phyloP scores from a whole-genome alignment of 2,329 filamentous ascomycete species.

The Curvularia spicifera region DNA sequence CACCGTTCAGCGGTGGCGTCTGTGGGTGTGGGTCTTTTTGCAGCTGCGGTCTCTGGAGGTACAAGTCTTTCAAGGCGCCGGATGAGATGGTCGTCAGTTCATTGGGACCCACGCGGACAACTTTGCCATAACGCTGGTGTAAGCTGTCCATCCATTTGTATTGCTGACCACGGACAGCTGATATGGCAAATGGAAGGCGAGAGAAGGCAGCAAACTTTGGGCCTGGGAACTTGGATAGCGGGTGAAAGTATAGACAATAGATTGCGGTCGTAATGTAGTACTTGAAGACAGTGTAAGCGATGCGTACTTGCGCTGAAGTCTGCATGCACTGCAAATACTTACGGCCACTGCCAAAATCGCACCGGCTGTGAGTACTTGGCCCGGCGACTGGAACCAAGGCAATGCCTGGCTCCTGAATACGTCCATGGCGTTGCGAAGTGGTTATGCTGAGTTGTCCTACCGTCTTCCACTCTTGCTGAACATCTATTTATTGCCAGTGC shows the following conservation, averaged over 20 bases:
- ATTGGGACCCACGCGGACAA: constrained; percentile 18
- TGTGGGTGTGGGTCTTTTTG: constrained; percentile 8
- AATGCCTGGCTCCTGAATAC: not conserved
- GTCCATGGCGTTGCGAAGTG: not conserved
- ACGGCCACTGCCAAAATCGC: constrained; percentile 5
- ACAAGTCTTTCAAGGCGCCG: constrained; percentile 10
- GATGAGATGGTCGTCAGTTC: constrained; percentile 8
- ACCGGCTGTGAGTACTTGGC: not conserved
- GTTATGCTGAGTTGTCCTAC: not conserved
- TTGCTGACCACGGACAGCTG: constrained; percentile 8
- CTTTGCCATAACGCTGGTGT: constrained; percentile 18
- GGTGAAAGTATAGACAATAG: constrained; percentile 5
- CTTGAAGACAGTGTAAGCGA: not conserved
- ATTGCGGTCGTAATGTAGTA: constrained; percentile 5
- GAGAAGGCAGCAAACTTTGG: constrained; percentile 10
- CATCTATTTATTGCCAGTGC: not conserved
- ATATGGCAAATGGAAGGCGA: constrained; percentile 10
- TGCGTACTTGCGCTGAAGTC: not conserved
- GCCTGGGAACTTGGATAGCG: constrained; percentile 5
- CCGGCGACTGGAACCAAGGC: not conserved
- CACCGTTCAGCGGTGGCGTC: constrained; percentile 6
- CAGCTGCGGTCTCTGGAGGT: constrained; percentile 7
- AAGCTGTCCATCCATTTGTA: constrained; percentile 11
- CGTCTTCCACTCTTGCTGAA: not conserved
- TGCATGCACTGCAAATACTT: not conserved